Percentiles rank a stretch among this genome's conserved stretches.
These are phyloP conservation scores for Lanmaoa rubissima DNA, from an alignment of 768 basidiomycete genomes.

Conservation along the genomic window DNA sequence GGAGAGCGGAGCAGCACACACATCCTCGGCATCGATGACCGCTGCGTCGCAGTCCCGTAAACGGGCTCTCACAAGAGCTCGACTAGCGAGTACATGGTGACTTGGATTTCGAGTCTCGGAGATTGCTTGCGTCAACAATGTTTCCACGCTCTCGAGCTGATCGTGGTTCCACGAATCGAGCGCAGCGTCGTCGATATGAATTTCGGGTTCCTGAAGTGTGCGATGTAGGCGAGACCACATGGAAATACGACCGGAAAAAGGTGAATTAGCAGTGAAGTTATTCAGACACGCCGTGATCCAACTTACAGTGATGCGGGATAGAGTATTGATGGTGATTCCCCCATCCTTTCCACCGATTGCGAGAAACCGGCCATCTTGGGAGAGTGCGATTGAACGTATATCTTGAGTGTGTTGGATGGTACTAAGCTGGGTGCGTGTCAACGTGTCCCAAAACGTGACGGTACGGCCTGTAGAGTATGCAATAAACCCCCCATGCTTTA, in stretches of 20 bases:
- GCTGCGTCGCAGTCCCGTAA: no score
- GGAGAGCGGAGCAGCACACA: no score
- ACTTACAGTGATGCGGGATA: not conserved
- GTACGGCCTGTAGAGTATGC: no score
- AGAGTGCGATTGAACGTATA: not conserved
- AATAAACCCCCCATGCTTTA: no score
- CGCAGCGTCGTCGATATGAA: not conserved
- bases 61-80: no score
- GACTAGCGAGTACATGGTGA: no score
- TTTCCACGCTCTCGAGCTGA: not conserved
- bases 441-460: no score
- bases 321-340: not conserved
- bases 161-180: not conserved
- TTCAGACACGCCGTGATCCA: not conserved
- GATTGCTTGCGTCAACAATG: not conserved
- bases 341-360: not conserved
- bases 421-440: no score
- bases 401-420: no score
- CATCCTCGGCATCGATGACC: no score
- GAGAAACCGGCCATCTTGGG: not conserved
- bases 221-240: not conserved
- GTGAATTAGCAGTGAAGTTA: not conserved
- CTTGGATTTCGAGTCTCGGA: not conserved
- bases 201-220: not conserved
- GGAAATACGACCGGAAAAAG: not conserved